These are phyloP conservation scores for Houttuynia cordata DNA, from an alignment of 164 flowering plant genomes.

Conservation along the genomic window DNA sequence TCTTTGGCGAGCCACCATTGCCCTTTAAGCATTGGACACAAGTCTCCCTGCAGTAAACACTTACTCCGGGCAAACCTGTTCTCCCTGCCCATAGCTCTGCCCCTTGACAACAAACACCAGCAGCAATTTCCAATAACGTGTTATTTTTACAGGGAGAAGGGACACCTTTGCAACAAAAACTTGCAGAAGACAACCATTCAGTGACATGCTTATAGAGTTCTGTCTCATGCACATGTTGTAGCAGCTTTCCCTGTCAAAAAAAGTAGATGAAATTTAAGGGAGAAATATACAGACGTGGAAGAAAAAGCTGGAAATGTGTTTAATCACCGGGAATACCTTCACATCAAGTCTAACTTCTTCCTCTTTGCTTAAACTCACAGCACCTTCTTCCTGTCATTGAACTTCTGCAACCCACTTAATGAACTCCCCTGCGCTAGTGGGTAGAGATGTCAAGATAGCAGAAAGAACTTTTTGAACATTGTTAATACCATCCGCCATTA, in stretches of 20 bases:
- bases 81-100: conserved; percentile 60
- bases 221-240: conserved; percentile 68
- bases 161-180: conserved; percentile 28
- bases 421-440: conserved; percentile 58
- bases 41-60: conserved; percentile 45
- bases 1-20: conserved; percentile 39
- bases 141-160: conserved; percentile 15
- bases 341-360: conserved; percentile 63
- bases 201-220: conserved; percentile 58
- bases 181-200: conserved; percentile 34
- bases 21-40: conserved; percentile 41
- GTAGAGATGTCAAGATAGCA: conserved; percentile 48
- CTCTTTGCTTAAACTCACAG: conserved; percentile 52
- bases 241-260: conserved; percentile 68
- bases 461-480: conserved; percentile 45
- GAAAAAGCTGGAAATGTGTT: not conserved
- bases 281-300: not conserved
- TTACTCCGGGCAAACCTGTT: conserved; percentile 14
- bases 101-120: conserved; percentile 76
- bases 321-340: conserved; percentile 38
- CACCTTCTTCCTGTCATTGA: conserved; percentile 59
- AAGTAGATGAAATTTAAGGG: not conserved
- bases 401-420: conserved; percentile 95
- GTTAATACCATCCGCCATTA: conserved; percentile 44
- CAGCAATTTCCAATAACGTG: conserved; percentile 56